These are phyloP conservation scores for Malbranchea cinnamomea DNA, from an alignment of 2,329 filamentous ascomycete species.

Conservation along the genomic window DNA sequence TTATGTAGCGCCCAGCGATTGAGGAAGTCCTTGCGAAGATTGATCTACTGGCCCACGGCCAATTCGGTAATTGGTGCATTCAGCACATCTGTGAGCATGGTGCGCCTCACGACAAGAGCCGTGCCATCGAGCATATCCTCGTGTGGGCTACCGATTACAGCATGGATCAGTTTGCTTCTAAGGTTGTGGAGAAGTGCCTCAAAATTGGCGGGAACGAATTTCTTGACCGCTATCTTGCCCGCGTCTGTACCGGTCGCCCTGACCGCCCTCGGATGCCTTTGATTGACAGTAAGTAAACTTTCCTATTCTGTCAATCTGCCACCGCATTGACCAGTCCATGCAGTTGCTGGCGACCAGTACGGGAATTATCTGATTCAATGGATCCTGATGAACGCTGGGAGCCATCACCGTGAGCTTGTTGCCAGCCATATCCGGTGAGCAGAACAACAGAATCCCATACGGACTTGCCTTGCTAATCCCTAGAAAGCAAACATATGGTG, in stretches of 20 bases:
- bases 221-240: slow-evolving; percentile 77
- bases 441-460: not conserved
- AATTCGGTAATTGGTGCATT: slow-evolving; percentile 99
- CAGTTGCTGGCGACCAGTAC: slow-evolving; percentile 89
- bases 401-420: slow-evolving; percentile 84
- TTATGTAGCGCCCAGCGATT: slow-evolving; percentile 74
- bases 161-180: slow-evolving; percentile 97
- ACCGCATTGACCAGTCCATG: not conserved
- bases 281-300: slow-evolving; percentile 57
- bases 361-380: slow-evolving; percentile 98
- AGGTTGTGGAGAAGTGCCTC: slow-evolving; percentile 96
- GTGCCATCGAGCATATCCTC: slow-evolving; percentile 90
- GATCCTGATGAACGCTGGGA: slow-evolving; percentile 75
- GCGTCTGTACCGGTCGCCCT: slow-evolving; percentile 78
- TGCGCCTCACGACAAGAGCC: slow-evolving; percentile 73
- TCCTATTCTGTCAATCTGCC: no score
- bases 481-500: slow-evolving; percentile 79
- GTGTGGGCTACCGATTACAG: slow-evolving; percentile 90
- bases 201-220: slow-evolving; percentile 92
- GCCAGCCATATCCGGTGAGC: slow-evolving; percentile 67
- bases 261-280: slow-evolving; percentile 91
- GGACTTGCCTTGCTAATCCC: slow-evolving; percentile 4
- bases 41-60: slow-evolving; percentile 88
- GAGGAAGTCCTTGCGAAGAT: slow-evolving; percentile 92
- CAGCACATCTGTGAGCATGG: slow-evolving; percentile 98